Percentiles rank a stretch among this genome's conserved stretches.
phyloP scores from a whole-genome alignment of 305 asterid species.

The Fraxinus ornus region DNA sequence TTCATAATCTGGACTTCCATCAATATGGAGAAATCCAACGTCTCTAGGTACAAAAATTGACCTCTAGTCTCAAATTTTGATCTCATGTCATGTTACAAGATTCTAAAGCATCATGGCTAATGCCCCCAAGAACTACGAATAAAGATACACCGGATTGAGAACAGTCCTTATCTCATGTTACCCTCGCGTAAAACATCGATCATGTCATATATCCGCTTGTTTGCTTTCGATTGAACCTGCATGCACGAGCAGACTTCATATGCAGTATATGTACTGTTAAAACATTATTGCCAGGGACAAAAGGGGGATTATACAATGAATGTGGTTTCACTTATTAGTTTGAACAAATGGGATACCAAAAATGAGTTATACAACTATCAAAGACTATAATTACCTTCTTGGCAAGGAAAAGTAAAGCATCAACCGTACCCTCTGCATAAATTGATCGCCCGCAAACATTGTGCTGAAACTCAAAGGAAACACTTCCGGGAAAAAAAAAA shows the following conservation, averaged over 20 bases:
- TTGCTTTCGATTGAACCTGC: constrained; percentile 66
- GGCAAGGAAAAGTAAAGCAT: constrained; percentile 82
- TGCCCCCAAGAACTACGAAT: background rate
- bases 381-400: constrained; percentile 52
- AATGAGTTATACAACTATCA: background rate
- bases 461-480: constrained; percentile 83
- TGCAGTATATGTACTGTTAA: background rate
- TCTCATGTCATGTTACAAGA: constrained; percentile 7
- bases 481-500: constrained; percentile 33
- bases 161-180: constrained; percentile 55
- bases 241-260: constrained; percentile 18
- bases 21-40: background rate
- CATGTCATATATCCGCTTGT: constrained; percentile 75
- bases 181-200: constrained; percentile 92
- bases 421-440: constrained; percentile 91
- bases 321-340: background rate
- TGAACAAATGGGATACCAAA: background rate
- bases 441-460: constrained; percentile 97
- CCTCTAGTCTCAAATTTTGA: background rate
- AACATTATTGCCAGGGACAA: background rate
- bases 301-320: background rate
- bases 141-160: background rate
- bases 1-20: background rate
- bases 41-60: background rate
- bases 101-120: background rate